Evolutionary conservation across 371 early-diverging fungal species (phyloP).

Genomic region (Mucor circinelloides): DNA sequence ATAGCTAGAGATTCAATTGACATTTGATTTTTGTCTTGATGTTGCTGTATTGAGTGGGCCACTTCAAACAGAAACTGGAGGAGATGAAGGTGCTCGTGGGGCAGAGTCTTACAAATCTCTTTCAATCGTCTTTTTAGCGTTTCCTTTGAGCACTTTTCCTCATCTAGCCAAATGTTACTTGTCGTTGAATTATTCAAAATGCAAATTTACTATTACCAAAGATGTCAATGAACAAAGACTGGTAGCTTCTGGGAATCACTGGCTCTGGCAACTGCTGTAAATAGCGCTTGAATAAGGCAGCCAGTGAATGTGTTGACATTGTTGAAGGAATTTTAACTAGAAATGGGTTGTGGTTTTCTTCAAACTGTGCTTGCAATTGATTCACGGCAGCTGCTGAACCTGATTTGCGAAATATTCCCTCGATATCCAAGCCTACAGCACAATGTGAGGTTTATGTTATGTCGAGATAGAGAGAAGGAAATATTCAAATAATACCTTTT

Average conservation of each 20-base stretch:
- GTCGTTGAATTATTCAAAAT: background rate
- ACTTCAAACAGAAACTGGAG: constrained; percentile 23
- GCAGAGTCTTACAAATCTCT: constrained; percentile 12
- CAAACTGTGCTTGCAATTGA: constrained; percentile 28
- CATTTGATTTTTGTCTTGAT: constrained; percentile 34
- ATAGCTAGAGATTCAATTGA: constrained; percentile 33
- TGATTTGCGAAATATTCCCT: constrained; percentile 41
- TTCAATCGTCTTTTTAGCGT: constrained; percentile 14
- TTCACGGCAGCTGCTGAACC: constrained; percentile 29
- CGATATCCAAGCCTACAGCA: constrained; percentile 20
- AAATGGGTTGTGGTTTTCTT: constrained; percentile 18
- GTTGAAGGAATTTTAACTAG: constrained; percentile 7
- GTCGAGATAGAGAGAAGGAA: background rate
- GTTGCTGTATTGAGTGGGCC: constrained; percentile 18
- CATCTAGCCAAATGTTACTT: constrained; percentile 8
- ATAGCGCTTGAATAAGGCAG: constrained; percentile 60
- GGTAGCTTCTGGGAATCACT: constrained; percentile 51
- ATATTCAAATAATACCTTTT: constrained; percentile 15
- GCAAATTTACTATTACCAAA: constrained; percentile 34
- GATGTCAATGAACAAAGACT: constrained; percentile 47
- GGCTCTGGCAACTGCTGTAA: constrained; percentile 58
- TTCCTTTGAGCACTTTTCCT: constrained; percentile 11
- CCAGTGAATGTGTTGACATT: constrained; percentile 28
- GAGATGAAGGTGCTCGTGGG: constrained; percentile 30
- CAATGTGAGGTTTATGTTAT: background rate